Evolutionary conservation across 768 basidiomycete genomes (phyloP).

Genomic region (Flagelloscypha sp.): DNA sequence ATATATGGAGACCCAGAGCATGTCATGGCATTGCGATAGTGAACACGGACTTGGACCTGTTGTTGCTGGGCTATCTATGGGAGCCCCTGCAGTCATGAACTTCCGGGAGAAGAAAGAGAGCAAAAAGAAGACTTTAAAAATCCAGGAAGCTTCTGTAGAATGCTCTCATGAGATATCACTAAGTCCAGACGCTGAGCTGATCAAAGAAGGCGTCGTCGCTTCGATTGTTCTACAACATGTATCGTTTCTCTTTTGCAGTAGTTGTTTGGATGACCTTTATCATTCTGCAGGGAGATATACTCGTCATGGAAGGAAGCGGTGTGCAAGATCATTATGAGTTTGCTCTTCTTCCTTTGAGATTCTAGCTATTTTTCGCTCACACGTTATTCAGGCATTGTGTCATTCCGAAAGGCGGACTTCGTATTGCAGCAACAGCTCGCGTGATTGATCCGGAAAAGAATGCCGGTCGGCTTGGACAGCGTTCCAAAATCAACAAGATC

Average conservation of each 20-base stretch:
- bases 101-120: too few species aligned
- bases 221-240: slow-evolving; percentile 64
- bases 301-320: slow-evolving; percentile 67
- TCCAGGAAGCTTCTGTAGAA: too few species aligned
- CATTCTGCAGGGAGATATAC: slow-evolving; percentile 57
- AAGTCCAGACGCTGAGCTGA: too few species aligned
- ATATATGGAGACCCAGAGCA: slow-evolving; percentile 80
- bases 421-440: slow-evolving; percentile 75
- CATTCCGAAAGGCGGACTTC: slow-evolving; percentile 61
- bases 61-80: slow-evolving; percentile 71
- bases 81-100: slow-evolving; percentile 72
- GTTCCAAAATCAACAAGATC: slow-evolving; percentile 5
- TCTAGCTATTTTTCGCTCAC: slow-evolving; percentile 9
- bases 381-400: slow-evolving; percentile 56
- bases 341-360: neutral
- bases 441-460: slow-evolving; percentile 35
- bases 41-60: slow-evolving; percentile 66
- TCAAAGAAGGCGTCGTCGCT: slow-evolving; percentile 39
- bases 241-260: slow-evolving; percentile 10
- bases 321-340: slow-evolving; percentile 69
- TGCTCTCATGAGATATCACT: too few species aligned
- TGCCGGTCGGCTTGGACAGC: slow-evolving; percentile 21
- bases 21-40: slow-evolving; percentile 82
- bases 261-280: slow-evolving; percentile 6
- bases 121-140: too few species aligned